These are phyloP conservation scores for Crithidia bombi DNA, from an alignment of 208 protist species.

Conservation along the genomic window DNA sequence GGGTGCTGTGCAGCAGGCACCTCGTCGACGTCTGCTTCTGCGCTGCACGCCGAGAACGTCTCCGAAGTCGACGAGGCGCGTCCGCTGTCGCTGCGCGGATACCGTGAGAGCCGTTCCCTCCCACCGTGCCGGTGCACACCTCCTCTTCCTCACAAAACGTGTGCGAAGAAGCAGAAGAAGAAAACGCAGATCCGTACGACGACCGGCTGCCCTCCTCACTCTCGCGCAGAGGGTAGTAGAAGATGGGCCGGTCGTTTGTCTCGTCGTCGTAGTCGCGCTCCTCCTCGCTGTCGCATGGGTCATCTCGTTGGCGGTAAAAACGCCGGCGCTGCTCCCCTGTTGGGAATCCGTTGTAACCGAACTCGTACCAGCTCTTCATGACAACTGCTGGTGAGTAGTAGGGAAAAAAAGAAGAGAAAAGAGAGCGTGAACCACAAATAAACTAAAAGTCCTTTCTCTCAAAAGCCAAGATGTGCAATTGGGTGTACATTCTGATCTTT, in stretches of 20 bases:
- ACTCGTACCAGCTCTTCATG: conserved; percentile 86
- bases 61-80: neutral
- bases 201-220: conserved; percentile 47
- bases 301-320: conserved; percentile 87
- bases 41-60: conserved; percentile 8
- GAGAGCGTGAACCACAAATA: neutral
- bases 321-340: conserved; percentile 71
- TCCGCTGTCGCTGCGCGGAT: too few relatives aligned
- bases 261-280: conserved; percentile 78
- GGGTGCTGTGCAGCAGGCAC: conserved; percentile 44
- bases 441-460: too few relatives aligned
- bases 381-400: neutral
- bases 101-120: too few relatives aligned
- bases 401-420: conserved; percentile 4
- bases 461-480: too few relatives aligned
- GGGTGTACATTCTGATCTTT: too few relatives aligned
- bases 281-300: conserved; percentile 86
- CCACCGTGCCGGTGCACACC: too few relatives aligned
- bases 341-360: conserved; percentile 85
- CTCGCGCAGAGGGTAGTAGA: conserved; percentile 63
- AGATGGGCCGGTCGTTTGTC: conserved; percentile 62
- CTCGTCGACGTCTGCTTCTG: conserved; percentile 18
- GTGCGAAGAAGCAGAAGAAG: conserved; percentile 4
- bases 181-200: conserved; percentile 12
- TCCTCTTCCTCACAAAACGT: neutral